These are phyloP conservation scores for Solanum bulbocastanum DNA, from an alignment of 257 asterid species.

Conservation along the genomic window DNA sequence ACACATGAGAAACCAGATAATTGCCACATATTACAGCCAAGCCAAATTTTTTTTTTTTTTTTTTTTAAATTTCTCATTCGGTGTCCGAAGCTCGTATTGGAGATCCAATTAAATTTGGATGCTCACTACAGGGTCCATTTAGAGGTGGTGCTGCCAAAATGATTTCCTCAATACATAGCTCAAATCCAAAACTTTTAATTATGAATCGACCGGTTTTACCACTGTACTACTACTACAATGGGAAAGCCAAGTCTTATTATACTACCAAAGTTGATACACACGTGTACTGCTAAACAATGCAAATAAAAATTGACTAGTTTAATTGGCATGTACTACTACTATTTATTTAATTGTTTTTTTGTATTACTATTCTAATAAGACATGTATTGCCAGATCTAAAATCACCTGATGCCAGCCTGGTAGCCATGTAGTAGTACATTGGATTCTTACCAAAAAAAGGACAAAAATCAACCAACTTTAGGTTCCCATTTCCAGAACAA, in stretches of 20 bases:
- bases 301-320: not conserved
- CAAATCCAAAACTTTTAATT: too few species aligned
- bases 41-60: not conserved
- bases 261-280: not conserved
- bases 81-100: too few species aligned
- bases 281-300: not conserved
- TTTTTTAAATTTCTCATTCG: too few species aligned
- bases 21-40: not conserved
- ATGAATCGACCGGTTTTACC: too few species aligned
- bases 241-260: not conserved
- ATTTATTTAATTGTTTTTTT: not conserved
- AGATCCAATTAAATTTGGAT: too few species aligned
- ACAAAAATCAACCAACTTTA: not conserved
- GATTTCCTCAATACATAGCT: rapidly evolving
- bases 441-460: slow-evolving; percentile 3
- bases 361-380: not conserved
- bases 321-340: not conserved
- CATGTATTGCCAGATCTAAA: slow-evolving; percentile 17
- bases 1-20: not conserved
- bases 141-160: too few species aligned
- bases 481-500: not conserved
- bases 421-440: slow-evolving; percentile 5
- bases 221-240: too few species aligned
- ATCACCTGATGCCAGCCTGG: slow-evolving; percentile 27
- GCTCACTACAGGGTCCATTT: rapidly evolving